Conservation (phyloP, 257 asterid species). For the Knoxia roxburghii region DNA sequence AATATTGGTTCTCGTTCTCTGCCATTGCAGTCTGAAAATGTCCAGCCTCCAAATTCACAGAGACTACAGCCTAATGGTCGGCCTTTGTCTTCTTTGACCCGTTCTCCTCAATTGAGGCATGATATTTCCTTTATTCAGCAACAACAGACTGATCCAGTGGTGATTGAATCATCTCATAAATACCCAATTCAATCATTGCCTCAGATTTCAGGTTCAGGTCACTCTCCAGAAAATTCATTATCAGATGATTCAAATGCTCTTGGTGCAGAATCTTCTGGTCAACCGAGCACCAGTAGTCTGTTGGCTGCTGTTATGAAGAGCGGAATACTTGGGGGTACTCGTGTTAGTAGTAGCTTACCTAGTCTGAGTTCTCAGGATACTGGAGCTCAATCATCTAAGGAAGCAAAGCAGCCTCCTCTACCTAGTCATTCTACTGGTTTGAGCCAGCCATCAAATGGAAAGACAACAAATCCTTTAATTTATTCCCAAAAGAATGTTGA, state of each 20-base stretch:
- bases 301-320: slow-evolving; percentile 51
- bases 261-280: slow-evolving; percentile 40
- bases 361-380: slow-evolving; percentile 28
- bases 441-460: slow-evolving; percentile 23
- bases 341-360: slow-evolving; percentile 29
- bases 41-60: slow-evolving; percentile 28
- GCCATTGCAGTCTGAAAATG: slow-evolving; percentile 31
- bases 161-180: slow-evolving; percentile 18
- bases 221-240: slow-evolving; percentile 35
- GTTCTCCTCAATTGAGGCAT: slow-evolving; percentile 37
- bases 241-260: slow-evolving; percentile 41
- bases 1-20: slow-evolving; percentile 22
- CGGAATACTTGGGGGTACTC: slow-evolving; percentile 37
- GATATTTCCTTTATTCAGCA: slow-evolving; percentile 28
- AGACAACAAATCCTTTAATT: slow-evolving; percentile 15
- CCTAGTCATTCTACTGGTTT: slow-evolving; percentile 21
- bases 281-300: slow-evolving; percentile 45
- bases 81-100: slow-evolving; percentile 26
- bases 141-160: slow-evolving; percentile 32
- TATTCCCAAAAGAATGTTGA: slow-evolving; percentile 37
- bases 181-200: slow-evolving; percentile 8
- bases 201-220: slow-evolving; percentile 34
- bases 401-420: slow-evolving; percentile 21
- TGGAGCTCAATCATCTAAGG: slow-evolving; percentile 25
- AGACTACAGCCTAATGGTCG: slow-evolving; percentile 29